phyloP scores from a whole-genome alignment of 129 eudicot species.

The Artemisia argyi region DNA sequence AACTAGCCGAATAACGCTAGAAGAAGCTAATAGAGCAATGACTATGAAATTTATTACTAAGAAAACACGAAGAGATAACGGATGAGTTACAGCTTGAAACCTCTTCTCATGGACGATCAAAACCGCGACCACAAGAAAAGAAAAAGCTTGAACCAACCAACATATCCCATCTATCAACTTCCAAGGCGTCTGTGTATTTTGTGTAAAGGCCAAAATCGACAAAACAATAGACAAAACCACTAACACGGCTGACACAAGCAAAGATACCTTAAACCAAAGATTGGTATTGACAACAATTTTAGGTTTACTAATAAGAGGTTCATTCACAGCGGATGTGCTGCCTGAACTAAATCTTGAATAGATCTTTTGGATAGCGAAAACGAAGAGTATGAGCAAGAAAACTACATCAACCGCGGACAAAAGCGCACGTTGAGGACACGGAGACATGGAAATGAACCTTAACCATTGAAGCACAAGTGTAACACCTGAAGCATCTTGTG shows the following conservation, averaged over 20 bases:
- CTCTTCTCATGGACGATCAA: constrained; percentile 68
- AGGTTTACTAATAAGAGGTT: constrained; percentile 43
- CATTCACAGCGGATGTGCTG: constrained; percentile 24
- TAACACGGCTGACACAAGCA: constrained; percentile 38
- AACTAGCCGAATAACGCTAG: constrained; percentile 44
- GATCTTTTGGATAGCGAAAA: constrained; percentile 48
- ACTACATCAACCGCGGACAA: constrained; percentile 52
- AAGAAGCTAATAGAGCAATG: constrained; percentile 40
- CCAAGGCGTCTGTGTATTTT: constrained; percentile 36
- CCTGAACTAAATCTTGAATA: constrained; percentile 39
- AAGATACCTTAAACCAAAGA: constrained; percentile 51
- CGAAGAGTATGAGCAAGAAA: constrained; percentile 45
- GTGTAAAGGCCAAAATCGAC: constrained; percentile 40
- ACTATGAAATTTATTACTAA: constrained; percentile 45
- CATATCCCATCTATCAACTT: constrained; percentile 52
- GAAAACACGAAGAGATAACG: constrained; percentile 55
- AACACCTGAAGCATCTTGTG: not conserved
- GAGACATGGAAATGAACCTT: constrained; percentile 59
- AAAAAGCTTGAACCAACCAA: constrained; percentile 65
- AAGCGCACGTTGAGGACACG: constrained; percentile 74
- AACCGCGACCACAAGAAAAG: constrained; percentile 46
- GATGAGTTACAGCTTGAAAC: constrained; percentile 60
- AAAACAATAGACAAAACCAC: constrained; percentile 33
- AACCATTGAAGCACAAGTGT: constrained; percentile 54
- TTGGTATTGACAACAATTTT: constrained; percentile 26